Percentiles rank a stretch among this genome's conserved stretches.
phyloP scores from a whole-genome alignment of 441 rosid genomes.

The Corymbia citriodora region DNA sequence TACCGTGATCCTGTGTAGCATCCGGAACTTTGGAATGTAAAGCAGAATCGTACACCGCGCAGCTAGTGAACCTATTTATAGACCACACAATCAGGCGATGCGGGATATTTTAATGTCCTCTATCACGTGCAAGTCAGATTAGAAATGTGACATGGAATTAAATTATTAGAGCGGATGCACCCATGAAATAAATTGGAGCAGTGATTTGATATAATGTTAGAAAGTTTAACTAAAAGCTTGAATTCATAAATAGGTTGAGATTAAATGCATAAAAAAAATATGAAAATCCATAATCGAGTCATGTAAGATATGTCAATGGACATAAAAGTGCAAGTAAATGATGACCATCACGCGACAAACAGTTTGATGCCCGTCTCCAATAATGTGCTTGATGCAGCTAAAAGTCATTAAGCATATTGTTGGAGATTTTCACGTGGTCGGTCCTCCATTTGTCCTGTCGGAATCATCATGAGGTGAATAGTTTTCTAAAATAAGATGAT shows the following conservation, averaged over 20 bases:
- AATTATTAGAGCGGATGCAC: accelerated
- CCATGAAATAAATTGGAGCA: neutral
- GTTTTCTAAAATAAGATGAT: neutral
- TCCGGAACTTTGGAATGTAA: neutral
- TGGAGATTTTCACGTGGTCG: neutral
- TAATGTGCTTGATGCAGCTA: neutral
- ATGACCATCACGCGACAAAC: neutral
- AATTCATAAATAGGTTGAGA: neutral
- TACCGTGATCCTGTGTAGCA: neutral
- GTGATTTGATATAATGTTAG: neutral
- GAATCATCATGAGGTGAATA: neutral
- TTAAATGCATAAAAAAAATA: neutral
- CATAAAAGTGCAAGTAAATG: neutral
- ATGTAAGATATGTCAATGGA: neutral
- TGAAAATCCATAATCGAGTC: neutral
- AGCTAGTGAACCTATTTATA: neutral
- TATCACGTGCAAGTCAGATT: neutral
- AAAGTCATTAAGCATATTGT: neutral
- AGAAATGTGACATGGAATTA: neutral
- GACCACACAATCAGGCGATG: neutral
- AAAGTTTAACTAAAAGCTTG: neutral
- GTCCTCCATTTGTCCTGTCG: neutral
- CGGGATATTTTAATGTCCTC: neutral
- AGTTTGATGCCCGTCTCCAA: neutral
- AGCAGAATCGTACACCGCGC: neutral